These are phyloP conservation scores for Allomyces macrogynus DNA, from an alignment of 192 early-diverging fungal species.

Conservation along the genomic window DNA sequence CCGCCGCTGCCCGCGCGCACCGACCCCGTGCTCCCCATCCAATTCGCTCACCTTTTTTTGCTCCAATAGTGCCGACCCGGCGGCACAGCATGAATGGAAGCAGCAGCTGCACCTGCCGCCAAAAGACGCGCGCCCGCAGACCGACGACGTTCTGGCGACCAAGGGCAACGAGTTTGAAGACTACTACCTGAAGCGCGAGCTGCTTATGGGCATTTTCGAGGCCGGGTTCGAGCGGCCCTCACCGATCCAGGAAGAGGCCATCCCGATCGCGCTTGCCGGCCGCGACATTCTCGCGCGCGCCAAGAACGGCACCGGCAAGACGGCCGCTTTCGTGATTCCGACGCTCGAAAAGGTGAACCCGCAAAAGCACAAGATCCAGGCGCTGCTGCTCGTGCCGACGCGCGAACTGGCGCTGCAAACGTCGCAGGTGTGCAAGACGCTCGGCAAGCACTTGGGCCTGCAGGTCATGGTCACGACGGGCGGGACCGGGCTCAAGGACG, in stretches of 20 bases:
- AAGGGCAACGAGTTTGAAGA: constrained; percentile 99
- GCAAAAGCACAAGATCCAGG: constrained; percentile 72
- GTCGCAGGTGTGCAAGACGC: constrained; percentile 93
- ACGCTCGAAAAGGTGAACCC: constrained; percentile 81
- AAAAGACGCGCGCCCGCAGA: constrained; percentile 85
- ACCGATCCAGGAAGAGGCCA: constrained; percentile 97
- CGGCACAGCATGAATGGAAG: constrained; percentile 34
- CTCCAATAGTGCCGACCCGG: background rate
- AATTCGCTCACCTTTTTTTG: too few species aligned
- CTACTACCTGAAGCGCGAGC: constrained; percentile 87
- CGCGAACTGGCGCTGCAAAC: constrained; percentile 96
- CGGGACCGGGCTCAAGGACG: constrained; percentile 93
- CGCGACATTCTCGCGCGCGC: constrained; percentile 91
- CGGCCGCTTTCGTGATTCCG: constrained; percentile 93
- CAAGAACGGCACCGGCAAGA: constrained; percentile 90
- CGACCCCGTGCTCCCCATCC: too few species aligned
- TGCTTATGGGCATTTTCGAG: constrained; percentile 98
- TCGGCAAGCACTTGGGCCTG: constrained; percentile 88
- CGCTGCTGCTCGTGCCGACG: constrained; percentile 83
- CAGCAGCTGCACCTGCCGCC: constrained; percentile 48
- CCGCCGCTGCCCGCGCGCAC: too few species aligned
- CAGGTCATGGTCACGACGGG: constrained; percentile 99
- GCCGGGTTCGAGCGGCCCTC: constrained; percentile 93
- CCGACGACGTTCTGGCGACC: constrained; percentile 87
- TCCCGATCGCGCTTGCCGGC: constrained; percentile 88